These are phyloP conservation scores for Golubevia sp. DNA, from an alignment of 1,284 basidiomycete genomes.

Conservation along the genomic window DNA sequence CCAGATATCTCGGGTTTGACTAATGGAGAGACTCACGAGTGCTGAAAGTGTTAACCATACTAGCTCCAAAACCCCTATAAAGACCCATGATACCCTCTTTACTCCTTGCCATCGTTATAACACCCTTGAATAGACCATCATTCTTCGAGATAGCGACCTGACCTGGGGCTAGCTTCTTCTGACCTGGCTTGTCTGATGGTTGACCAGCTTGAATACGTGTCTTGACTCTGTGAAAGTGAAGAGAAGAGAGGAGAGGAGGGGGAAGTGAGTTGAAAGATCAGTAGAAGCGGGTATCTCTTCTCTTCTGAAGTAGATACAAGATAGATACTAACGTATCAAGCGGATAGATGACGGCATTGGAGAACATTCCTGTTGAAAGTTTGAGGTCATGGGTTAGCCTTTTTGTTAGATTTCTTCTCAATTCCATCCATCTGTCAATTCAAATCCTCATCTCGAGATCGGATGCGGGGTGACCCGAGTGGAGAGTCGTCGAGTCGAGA, in stretches of 20 bases:
- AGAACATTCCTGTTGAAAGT: slow-evolving; percentile 41
- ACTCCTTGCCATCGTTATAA: slow-evolving; percentile 42
- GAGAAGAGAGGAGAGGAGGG: background rate
- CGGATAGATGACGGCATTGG: slow-evolving; percentile 78
- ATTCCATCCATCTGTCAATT: background rate
- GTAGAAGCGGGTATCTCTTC: background rate
- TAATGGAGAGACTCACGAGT: slow-evolving; percentile 68
- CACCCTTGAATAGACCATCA: slow-evolving; percentile 45
- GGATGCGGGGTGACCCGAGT: background rate
- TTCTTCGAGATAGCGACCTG: slow-evolving; percentile 35
- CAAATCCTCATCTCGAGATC: background rate
- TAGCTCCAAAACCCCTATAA: slow-evolving; percentile 94
- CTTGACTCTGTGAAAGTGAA: slow-evolving; percentile 72
- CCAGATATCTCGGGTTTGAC: background rate
- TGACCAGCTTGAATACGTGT: slow-evolving; percentile 84
- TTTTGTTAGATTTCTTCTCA: background rate
- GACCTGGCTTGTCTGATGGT: slow-evolving; percentile 53
- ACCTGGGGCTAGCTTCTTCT: too few relatives aligned
- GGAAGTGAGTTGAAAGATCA: background rate
- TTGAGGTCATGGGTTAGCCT: slow-evolving; percentile 62
- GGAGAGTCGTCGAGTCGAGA: background rate
- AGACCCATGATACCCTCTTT: slow-evolving; percentile 67
- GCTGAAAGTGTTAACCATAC: slow-evolving; percentile 98
- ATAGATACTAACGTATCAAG: slow-evolving; percentile 72
- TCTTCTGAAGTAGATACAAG: background rate